Conservation (phyloP, 805 yeast species). For the Candida sithepensis region DNA sequence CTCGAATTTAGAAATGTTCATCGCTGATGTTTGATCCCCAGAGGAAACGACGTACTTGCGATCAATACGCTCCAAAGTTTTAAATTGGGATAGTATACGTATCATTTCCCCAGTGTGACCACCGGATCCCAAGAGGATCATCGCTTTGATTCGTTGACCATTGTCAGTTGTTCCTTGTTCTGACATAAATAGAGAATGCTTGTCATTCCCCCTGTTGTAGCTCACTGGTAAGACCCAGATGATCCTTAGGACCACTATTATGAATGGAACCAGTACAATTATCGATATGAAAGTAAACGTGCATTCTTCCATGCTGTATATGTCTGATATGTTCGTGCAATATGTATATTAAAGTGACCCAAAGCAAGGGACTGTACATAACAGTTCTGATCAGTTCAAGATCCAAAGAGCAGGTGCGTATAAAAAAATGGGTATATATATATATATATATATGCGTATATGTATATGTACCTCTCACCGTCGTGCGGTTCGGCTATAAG, state of each 20-base stretch:
- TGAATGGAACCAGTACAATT: slow-evolving; percentile 6
- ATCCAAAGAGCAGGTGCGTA: too few relatives aligned
- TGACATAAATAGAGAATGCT: background rate
- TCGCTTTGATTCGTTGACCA: slow-evolving; percentile 25
- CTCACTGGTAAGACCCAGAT: slow-evolving; percentile 24
- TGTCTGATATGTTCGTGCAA: too few relatives aligned
- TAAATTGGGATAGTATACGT: slow-evolving; percentile 49
- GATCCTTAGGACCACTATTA: slow-evolving; percentile 11
- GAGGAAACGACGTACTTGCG: slow-evolving; percentile 36
- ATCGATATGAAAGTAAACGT: slow-evolving; percentile 17
- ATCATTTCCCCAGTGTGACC: slow-evolving; percentile 97
- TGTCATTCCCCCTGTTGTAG: too few relatives aligned
- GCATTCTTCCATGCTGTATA: slow-evolving; percentile 19
- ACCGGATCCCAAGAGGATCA: slow-evolving; percentile 87
- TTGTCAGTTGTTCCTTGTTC: background rate
- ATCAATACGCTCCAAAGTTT: slow-evolving; percentile 21
- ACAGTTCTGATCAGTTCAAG: too few relatives aligned
- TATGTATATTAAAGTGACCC: too few relatives aligned
- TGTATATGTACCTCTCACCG: too few relatives aligned
- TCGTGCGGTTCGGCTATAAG: too few relatives aligned
- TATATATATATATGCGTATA: too few relatives aligned
- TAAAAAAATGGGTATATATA: too few relatives aligned
- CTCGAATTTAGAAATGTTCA: slow-evolving; percentile 38
- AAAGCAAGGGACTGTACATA: too few relatives aligned
- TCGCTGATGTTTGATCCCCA: slow-evolving; percentile 42